Base-by-base conservation (phyloP, 2,329 filamentous ascomycete genomes). In the Calonectria pteridis region DNA sequence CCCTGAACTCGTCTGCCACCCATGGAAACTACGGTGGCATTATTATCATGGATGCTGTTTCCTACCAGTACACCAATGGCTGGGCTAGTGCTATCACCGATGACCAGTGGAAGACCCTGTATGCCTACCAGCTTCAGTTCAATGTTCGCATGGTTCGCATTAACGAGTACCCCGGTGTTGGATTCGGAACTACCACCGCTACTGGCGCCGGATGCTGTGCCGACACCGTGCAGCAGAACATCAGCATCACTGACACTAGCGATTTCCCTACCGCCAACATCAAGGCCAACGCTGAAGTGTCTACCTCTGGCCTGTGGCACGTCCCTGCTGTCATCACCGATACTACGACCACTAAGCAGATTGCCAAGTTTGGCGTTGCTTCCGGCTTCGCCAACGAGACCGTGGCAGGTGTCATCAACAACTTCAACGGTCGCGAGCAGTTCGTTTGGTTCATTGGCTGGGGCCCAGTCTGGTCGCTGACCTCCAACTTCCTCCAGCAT, bases 381-480 rank as follows among this genome's bases (percentile, higher is more conserved):
- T 66, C 63, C 28, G 67, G 69, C 20, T 73, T 73, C n/a, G 31
- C 46, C 11, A 49, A 50, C 18, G 72, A 77, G n/a, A 75, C 63
- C 20, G 75, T 77, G 18, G 75, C 75, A 5, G 75, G 35, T 14
- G 64, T 77, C 59, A 77, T 77, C 67, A 77, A 77, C 53, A 69
- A 46, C 28, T 77, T 77, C 14, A 58, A 62, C 29, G 75, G 75
- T 4, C 75, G 75, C 16, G 75, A 77, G 64, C 75, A 77, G 67
- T 70, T 77, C 13, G 75, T 77, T 23, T 77, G 75, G 75, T 77
- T 77, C 49, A 69, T 77, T 9, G 67, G 75, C 20, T 77, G 75
- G 75, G 75, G 74, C 29, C 72, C 70, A 10, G 46, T 67, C 26
- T 77, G 75, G 75, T 76, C 75, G 11, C 67, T 71, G 51, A 76